These are phyloP conservation scores for Hypoxylon lienhwacheense DNA, from an alignment of 495 filamentous ascomycete genomes.

Conservation along the genomic window DNA sequence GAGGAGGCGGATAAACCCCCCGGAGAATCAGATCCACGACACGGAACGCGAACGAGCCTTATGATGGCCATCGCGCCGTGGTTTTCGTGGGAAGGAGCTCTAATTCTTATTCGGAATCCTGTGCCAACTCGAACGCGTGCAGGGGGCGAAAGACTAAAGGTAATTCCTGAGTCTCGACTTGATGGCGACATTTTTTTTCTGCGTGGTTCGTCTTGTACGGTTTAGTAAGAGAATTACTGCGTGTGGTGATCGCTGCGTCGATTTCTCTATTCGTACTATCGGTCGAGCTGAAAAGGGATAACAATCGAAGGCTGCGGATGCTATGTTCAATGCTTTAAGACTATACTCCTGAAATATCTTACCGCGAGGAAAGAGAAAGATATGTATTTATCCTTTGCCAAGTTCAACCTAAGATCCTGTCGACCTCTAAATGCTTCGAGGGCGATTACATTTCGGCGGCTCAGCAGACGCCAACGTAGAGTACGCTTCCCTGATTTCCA, in stretches of 20 bases:
- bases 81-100: slow-evolving; percentile 8
- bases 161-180: not conserved
- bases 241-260: slow-evolving; percentile 1
- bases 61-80: slow-evolving; percentile 17
- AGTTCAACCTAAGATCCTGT: not conserved
- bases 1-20: slow-evolving; percentile 1
- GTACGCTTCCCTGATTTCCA: slow-evolving; percentile 10
- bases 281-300: not conserved
- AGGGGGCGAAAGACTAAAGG: slow-evolving; percentile 14
- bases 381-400: slow-evolving; percentile 6
- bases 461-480: slow-evolving; percentile 9
- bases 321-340: not conserved
- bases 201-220: not conserved
- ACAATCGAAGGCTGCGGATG: not conserved
- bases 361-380: not conserved
- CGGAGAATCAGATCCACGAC: not conserved
- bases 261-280: not conserved
- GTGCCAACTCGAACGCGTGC: slow-evolving; percentile 1
- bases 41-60: slow-evolving; percentile 4
- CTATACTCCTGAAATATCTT: not conserved
- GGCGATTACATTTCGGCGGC: slow-evolving; percentile 7
- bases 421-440: not conserved
- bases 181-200: slow-evolving; percentile 9
- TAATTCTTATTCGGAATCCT: slow-evolving; percentile 13
- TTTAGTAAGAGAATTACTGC: not conserved